Evolutionary conservation across 129 eudicot genomes (phyloP).

Genomic region (carrot (Daucus carota)): DH1_v3.0 NC_030382.2:43412001-43412500

Average conservation of each 20-base stretch:
- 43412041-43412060: slow-evolving; percentile 86
- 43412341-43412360: background rate
- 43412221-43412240: background rate
- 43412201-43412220: background rate
- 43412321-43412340: too few relatives aligned
- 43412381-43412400: too few relatives aligned
- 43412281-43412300: background rate
- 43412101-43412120: slow-evolving; percentile 82
- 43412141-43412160: too few relatives aligned
- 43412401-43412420: background rate
- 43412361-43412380: too few relatives aligned
- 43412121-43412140: slow-evolving; percentile 80
- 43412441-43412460: too few relatives aligned
- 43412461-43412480: too few relatives aligned
- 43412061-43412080: slow-evolving; percentile 78
- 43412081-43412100: slow-evolving; percentile 77
- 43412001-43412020: slow-evolving; percentile 26
- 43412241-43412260: background rate
- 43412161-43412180: too few relatives aligned
- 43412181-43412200: too few relatives aligned
- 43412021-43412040: slow-evolving; percentile 56
- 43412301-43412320: too few relatives aligned
- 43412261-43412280: background rate
- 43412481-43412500: background rate
- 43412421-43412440: background rate